Percentiles rank a stretch among this genome's conserved stretches.
phyloP scores from a whole-genome alignment of 2,329 filamentous ascomycete genomes.

The Ophiocordyceps camponoti-saundersi region DNA sequence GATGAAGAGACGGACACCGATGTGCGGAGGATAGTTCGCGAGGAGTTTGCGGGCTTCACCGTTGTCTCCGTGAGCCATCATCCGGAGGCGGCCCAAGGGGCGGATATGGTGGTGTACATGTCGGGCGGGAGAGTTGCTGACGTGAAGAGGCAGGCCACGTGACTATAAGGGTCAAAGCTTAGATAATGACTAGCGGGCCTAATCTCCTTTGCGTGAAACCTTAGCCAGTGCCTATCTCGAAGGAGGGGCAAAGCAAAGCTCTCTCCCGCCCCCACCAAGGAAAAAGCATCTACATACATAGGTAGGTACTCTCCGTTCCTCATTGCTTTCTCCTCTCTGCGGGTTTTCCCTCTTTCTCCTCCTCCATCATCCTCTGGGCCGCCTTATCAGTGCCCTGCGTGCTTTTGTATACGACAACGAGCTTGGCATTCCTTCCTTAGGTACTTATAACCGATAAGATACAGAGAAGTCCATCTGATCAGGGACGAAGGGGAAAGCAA shows the following conservation, averaged over 20 bases:
- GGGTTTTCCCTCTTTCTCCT: not conserved
- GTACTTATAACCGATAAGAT: no score
- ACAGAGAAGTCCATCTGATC: no score
- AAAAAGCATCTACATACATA: not conserved
- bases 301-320: not conserved
- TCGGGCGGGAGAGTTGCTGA: not conserved
- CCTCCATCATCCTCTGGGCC: not conserved
- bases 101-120: not conserved
- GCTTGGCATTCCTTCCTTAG: no score
- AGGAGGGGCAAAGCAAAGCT: not conserved
- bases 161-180: not conserved
- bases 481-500: not conserved
- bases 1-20: not conserved
- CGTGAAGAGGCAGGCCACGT: not conserved
- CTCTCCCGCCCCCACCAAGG: not conserved
- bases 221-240: no score
- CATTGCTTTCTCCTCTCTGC: not conserved
- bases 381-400: not conserved
- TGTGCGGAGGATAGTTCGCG: constrained; percentile 4
- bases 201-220: not conserved
- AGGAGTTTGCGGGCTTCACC: constrained; percentile 8
- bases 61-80: constrained; percentile 7
- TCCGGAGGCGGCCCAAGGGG: not conserved
- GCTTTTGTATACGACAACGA: not conserved
- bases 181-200: not conserved